phyloP scores from a whole-genome alignment of 2,329 filamentous ascomycete genomes.

The Fonsecaea erecta region DNA sequence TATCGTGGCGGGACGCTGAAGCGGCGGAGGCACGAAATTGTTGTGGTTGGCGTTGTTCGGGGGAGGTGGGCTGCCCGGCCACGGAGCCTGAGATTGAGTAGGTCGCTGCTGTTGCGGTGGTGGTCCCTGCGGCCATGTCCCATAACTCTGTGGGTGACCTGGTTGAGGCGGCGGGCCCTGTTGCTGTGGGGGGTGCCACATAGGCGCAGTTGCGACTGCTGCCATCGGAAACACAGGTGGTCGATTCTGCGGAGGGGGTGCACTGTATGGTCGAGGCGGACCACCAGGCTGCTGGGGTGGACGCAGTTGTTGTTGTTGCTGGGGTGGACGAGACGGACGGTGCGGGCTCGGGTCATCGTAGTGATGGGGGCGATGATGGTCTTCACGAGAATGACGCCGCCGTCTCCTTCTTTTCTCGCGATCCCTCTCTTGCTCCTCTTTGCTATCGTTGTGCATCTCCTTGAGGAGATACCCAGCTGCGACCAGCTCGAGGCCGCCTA shows the following conservation, averaged over 20 bases:
- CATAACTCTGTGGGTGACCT: conserved; percentile 21
- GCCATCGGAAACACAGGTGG: conserved; percentile 10
- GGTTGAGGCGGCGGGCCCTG: conserved; percentile 9
- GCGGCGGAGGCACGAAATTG: conserved; percentile 24
- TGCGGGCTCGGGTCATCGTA: conserved; percentile 23
- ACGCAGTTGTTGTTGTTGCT: conserved; percentile 23
- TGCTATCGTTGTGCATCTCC: conserved; percentile 31
- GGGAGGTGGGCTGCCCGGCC: conserved; percentile 8
- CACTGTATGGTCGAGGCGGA: conserved; percentile 26
- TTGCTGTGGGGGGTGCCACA: conserved; percentile 14
- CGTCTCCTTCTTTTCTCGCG: conserved; percentile 25
- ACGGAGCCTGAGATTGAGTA: conserved; percentile 12
- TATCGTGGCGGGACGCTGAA: conserved; percentile 23
- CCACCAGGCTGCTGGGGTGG: conserved; percentile 14
- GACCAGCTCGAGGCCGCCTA: conserved; percentile 35
- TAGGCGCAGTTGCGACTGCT: conserved; percentile 5
- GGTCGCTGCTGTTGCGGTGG: conserved; percentile 15
- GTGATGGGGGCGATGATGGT: conserved; percentile 19
- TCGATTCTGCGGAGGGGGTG: conserved; percentile 24
- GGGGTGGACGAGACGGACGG: conserved; percentile 19
- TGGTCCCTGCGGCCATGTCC: conserved; percentile 24
- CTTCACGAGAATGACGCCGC: conserved; percentile 20
- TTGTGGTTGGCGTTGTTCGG: neutral
- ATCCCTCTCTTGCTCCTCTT: conserved; percentile 28
- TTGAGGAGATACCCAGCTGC: conserved; percentile 35